Base-by-base conservation (phyloP, 2,329 filamentous ascomycete genomes). In the Dothidotthia symphoricarpi region DNA sequence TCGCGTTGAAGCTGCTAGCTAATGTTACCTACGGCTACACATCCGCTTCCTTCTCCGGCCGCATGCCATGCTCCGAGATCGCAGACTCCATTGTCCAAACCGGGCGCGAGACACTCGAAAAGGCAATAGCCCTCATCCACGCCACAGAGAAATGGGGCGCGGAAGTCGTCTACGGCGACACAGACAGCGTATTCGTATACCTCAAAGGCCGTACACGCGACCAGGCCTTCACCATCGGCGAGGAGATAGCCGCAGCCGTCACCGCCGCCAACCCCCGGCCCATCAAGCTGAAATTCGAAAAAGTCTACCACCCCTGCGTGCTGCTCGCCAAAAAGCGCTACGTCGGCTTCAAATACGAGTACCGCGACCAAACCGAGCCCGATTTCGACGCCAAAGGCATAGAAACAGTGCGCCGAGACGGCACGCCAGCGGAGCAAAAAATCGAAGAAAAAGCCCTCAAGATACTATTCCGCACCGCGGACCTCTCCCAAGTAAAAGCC, bases 1-100 rank as follows among this genome's bases (percentile, higher is more conserved):
- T 98, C 3, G 93, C 93, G 0, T 76, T 98, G 16, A 98, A 98
- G 63, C 75, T 98, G 6, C 87, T 98, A 26, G 93, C 93, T n/a
- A 98, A 98, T 55, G 93, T 98, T 51, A 98, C 93, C 0, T 98
- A 98, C 59, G 93, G 93, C 9, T 98, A 98, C 68, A 93, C 93
- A 0, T 97, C 93, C 3, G 93, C 93, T 0, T 94, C 88, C 0
- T 98, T 96, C 66, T 97, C 91, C 0, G 93, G 93, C 0, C 82
- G 93, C 16, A 97, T 98, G 93, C 93, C 93, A 0, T 98, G 93
- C 65, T 88, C 89, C 1, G 93, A 98, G 66, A 95, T 98, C 48
- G 93, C 93, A 6, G 93, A 98, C 69, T 95, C 88, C 66, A 98
- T 98, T 56, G 93, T 98, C 0, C 91, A 98, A 65, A 95, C 91